Percentiles rank a stretch among this genome's conserved stretches.
Evolutionary conservation across 768 basidiomycete species (phyloP).

Genomic region (Pleurotus djamor): DNA sequence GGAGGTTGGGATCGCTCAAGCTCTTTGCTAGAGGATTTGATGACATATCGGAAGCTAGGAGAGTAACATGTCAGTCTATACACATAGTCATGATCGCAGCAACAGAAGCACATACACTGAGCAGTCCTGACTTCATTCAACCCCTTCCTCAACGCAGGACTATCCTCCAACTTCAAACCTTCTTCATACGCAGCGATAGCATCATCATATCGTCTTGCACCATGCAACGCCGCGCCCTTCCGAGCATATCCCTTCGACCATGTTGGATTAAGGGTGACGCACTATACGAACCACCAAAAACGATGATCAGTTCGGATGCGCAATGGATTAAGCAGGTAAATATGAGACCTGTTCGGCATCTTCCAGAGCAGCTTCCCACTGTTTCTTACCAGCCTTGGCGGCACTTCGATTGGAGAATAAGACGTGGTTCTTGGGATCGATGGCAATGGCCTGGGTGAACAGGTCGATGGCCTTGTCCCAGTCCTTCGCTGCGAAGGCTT

Average conservation of each 20-base stretch:
- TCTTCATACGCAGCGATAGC: conserved; percentile 82
- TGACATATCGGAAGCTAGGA: background rate
- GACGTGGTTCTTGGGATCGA: conserved; percentile 85
- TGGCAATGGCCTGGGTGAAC: conserved; percentile 77
- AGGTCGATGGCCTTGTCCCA: conserved; percentile 86
- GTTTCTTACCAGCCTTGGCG: conserved; percentile 81
- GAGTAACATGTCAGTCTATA: background rate
- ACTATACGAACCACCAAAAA: conserved; percentile 38
- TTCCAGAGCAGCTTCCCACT: conserved; percentile 71
- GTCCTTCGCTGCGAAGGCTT: conserved; percentile 91
- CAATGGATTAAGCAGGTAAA: background rate
- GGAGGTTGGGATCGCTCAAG: conserved; percentile 81
- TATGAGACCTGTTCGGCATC: conserved; percentile 83
- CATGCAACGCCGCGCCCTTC: conserved; percentile 93
- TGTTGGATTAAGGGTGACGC: conserved; percentile 70
- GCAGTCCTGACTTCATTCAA: conserved; percentile 87
- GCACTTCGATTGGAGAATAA: conserved; percentile 93
- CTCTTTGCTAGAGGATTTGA: conserved; percentile 52
- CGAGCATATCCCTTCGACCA: conserved; percentile 93
- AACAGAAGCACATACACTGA: conserved; percentile 48
- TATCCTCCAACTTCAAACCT: conserved; percentile 82
- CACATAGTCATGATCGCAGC: background rate
- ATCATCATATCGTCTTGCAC: conserved; percentile 72
- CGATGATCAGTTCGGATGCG: background rate
- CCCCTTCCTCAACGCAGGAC: conserved; percentile 80